Evolutionary conservation across 139 green algal genomes (phyloP).

Genomic region (Raphidocelis subcapitata): DNA sequence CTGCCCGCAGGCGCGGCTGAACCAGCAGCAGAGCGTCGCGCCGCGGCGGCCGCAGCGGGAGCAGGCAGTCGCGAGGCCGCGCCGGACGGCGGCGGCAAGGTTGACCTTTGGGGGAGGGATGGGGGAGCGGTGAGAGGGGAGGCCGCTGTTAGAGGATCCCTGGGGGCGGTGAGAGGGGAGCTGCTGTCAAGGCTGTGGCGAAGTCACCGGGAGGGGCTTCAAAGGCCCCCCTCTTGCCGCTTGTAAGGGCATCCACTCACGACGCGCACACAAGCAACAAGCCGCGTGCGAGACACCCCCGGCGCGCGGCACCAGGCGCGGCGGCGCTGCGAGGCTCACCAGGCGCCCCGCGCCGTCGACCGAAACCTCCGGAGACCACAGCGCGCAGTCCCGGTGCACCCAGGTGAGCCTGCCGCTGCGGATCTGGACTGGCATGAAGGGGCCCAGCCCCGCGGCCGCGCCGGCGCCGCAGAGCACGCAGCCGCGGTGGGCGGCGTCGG

Average conservation of each 20-base stretch:
- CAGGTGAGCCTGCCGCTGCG: slow-evolving; percentile 25
- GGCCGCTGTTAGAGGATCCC: too few species aligned
- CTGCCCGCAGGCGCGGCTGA: slow-evolving; percentile 15
- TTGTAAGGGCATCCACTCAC: too few species aligned
- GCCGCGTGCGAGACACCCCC: too few species aligned
- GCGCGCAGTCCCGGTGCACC: slow-evolving; percentile 68
- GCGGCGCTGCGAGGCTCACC: too few species aligned
- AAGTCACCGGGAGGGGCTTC: too few species aligned
- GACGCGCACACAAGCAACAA: too few species aligned
- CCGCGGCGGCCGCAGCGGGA: slow-evolving; percentile 27
- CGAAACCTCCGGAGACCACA: slow-evolving; percentile 66
- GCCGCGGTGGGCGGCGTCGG: background rate
- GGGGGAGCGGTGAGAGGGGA: too few species aligned
- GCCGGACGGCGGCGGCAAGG: slow-evolving; percentile 11
- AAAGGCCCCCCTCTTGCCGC: too few species aligned
- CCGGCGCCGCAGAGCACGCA: slow-evolving; percentile 11
- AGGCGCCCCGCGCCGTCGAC: slow-evolving; percentile 1
- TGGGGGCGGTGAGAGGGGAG: too few species aligned
- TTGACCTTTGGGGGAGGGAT: background rate
- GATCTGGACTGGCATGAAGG: slow-evolving; percentile 31
- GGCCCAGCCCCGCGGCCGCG: slow-evolving; percentile 25
- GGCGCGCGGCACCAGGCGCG: too few species aligned
- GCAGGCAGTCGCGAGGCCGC: slow-evolving; percentile 21
- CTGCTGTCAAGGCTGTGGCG: too few species aligned
- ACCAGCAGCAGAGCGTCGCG: slow-evolving; percentile 35